Conservation (phyloP, 2,329 filamentous ascomycete species). For the Ceratocystis cacaofunesta region DNA sequence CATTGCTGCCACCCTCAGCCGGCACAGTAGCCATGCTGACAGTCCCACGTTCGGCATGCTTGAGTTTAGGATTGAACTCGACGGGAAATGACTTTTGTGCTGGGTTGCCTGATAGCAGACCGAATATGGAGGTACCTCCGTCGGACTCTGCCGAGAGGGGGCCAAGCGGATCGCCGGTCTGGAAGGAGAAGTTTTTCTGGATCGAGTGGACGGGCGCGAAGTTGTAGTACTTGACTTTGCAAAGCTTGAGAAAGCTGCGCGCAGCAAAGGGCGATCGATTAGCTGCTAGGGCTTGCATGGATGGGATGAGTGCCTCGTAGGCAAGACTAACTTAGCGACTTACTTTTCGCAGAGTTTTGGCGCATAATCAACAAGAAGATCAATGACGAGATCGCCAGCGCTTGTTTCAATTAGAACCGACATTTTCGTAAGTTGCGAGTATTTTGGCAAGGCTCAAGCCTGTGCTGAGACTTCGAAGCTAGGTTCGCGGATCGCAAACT, state of each 20-base stretch:
- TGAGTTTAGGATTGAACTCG: conserved; percentile 74
- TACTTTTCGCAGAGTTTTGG: conserved; percentile 93
- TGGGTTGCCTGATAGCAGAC: conserved; percentile 51
- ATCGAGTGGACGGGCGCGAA: conserved; percentile 84
- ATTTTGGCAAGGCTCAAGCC: background rate
- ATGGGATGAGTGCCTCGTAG: conserved; percentile 1
- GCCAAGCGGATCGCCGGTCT: conserved; percentile 86
- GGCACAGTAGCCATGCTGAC: conserved; percentile 96
- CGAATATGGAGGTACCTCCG: conserved; percentile 90
- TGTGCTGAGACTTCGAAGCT: background rate
- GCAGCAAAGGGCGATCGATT: conserved; percentile 21
- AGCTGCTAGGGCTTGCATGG: conserved; percentile 16
- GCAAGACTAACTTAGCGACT: conserved; percentile 28
- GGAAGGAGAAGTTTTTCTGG: conserved; percentile 90
- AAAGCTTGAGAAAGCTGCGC: conserved; percentile 91
- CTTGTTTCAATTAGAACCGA: conserved; percentile 90
- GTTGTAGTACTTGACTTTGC: conserved; percentile 99
- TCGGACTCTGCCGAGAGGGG: conserved; percentile 73
- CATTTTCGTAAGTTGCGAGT: conserved; percentile 37
- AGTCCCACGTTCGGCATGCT: conserved; percentile 76
- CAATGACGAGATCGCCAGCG: conserved; percentile 84
- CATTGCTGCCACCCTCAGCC: conserved; percentile 56
- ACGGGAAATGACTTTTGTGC: conserved; percentile 65
- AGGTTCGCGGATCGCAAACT: background rate
- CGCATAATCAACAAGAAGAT: conserved; percentile 75